Base-by-base conservation (phyloP, 345 rosid species). In the Heritiera littoralis region DNA sequence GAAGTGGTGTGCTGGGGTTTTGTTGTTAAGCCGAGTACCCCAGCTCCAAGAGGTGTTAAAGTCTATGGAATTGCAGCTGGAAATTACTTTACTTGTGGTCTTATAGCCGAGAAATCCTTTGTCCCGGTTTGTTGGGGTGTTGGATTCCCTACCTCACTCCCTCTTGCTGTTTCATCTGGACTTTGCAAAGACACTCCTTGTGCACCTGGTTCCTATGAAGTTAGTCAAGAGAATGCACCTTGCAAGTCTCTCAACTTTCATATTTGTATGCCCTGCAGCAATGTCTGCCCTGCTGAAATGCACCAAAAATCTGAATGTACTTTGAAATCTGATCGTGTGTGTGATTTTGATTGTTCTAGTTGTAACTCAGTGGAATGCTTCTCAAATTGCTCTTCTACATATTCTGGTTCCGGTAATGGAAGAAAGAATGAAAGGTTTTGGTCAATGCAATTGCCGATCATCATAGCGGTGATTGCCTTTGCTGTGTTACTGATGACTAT, bases 101-200 rank as follows among this genome's bases (percentile, higher is more conserved):
- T 92, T 81, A 87, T 89, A 3, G 89, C 92, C 0, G 90, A 89
- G 61, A 90, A 87, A 70, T 87, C 95, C 46, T 80, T 90, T 76
- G 78, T 81, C 11, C 98, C 98, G 0, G 87, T 94, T 77, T 97
- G 99, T 80, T 97, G 99, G 99, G 99, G 99, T 30, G 90, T 83
- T 7, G 99, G 95, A 40, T 92, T 93, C 58, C 99, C 99, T 59
- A 88, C 86, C 61, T 86, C 95, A 58, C 94, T 92, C 38, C 99
- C 99, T 38, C 17, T 89, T 32, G 94, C 99, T 1, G 93, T 92
- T 77, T 84, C 93, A 18, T 92, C 98, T 0, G 95, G 93, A 71
- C 90, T 89, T 55, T 97, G 99, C 84, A 87, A 77, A 77, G 78
- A 79, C 52, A 77, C 84, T 81, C 98, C 98, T 75, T 94, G 99